Base-by-base conservation (phyloP, 345 rosid genomes). In the Theobroma cacao region DNA sequence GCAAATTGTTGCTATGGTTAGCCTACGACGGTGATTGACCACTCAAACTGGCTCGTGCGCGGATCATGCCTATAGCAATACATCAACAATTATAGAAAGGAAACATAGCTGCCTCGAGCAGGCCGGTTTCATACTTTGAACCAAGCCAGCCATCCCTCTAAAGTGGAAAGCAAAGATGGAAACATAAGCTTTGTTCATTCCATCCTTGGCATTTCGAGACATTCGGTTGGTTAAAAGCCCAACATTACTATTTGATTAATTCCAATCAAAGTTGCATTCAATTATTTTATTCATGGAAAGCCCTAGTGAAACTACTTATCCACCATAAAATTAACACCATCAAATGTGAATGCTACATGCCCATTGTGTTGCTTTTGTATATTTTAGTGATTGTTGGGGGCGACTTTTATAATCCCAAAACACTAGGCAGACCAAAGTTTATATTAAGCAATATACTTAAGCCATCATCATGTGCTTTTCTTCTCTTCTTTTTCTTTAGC, bases 141-240 rank as follows among this genome's bases (percentile, higher is more conserved):
- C 77, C 69, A 70, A 64, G 82, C 43, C 50, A 18, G 55, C 26
- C 47, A 78, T 74, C 65, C 61, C 73, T 38, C 76, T 18, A 66
- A 82, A 79, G 80, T 58, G 43, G 75, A 80, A 80, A 71, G 43
- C 60, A 20, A 71, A 68, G 24, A 43, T 4, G 6, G 73, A 69
- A 45, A 10, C 75, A 20, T 11, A 9, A 1, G 4, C 30, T 50
- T 71, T 69, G 31, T 68, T 48, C n/a, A 53, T 11, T 62, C n/a
- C n/a, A 18, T 45, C 47, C 53, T 55, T 41, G 0, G 74, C 48
- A 34, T 84, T 17, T 20, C 38, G 78, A 86, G 75, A 84, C 91
- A 82, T 26, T 9, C 1, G 68, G 89, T 73, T 86, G 85, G 87
- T 79, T 86, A 86, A 88, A n/a, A 86, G 86, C 66, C 79, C 65